Evolutionary conservation across 441 rosid species (phyloP).

Genomic region (Lepidium campestre): DNA sequence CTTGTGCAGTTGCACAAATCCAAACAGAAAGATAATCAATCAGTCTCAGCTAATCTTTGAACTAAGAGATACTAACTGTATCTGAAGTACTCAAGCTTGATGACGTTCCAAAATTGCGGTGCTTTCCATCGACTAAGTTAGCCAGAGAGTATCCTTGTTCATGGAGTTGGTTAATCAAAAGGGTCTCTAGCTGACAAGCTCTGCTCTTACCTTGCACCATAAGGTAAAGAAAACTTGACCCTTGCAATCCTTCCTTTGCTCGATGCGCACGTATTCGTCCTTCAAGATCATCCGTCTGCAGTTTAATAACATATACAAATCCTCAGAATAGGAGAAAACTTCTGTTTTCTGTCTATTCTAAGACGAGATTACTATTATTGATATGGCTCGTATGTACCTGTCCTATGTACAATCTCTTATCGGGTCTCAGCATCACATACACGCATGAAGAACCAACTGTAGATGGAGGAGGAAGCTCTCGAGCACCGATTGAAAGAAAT

Average conservation of each 20-base stretch:
- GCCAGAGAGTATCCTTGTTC: conserved; percentile 57
- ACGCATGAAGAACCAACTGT: conserved; percentile 79
- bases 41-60: neutral
- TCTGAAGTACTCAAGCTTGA: conserved; percentile 29
- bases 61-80: conserved; percentile 30
- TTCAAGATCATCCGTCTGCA: conserved; percentile 91
- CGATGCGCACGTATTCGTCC: conserved; percentile 76
- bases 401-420: conserved; percentile 79
- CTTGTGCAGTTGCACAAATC: neutral
- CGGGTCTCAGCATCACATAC: conserved; percentile 83
- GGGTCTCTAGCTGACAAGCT: conserved; percentile 96
- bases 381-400: conserved; percentile 40
- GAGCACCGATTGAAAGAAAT: conserved; percentile 55
- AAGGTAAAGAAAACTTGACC: conserved; percentile 72
- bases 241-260: conserved; percentile 64
- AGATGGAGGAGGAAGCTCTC: conserved; percentile 95
- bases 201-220: conserved; percentile 85
- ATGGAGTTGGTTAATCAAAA: conserved; percentile 84
- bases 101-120: conserved; percentile 75
- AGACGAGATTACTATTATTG: neutral
- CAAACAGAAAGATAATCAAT: conserved; percentile 3
- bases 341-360: neutral
- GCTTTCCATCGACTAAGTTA: conserved; percentile 86
- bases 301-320: conserved; percentile 6
- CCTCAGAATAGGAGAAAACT: neutral